phyloP scores from a whole-genome alignment of 2,329 filamentous ascomycete species.

The Lecanosticta acicola region DNA sequence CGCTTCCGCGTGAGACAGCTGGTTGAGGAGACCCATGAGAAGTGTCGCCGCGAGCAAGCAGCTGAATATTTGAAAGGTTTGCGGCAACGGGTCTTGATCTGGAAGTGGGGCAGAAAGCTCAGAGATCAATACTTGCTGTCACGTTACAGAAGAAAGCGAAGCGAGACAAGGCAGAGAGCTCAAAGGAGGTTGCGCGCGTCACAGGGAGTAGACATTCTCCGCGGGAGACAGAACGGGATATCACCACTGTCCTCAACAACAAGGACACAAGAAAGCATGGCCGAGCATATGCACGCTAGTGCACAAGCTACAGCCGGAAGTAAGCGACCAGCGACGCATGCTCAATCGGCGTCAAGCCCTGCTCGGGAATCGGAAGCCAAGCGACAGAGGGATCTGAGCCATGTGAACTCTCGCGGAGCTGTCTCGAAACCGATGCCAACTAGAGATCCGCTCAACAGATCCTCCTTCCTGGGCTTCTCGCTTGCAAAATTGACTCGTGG shows the following conservation, averaged over 20 bases:
- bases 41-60: constrained; percentile 30
- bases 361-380: too few species aligned
- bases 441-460: constrained; percentile 26
- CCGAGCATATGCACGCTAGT: constrained; percentile 3
- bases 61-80: constrained; percentile 27
- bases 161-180: constrained; percentile 32
- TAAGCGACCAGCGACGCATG: constrained; percentile 25
- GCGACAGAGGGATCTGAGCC: too few species aligned
- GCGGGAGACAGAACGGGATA: neutral
- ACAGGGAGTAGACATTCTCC: constrained; percentile 3
- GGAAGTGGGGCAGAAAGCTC: constrained; percentile 36
- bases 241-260: too few species aligned
- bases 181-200: constrained; percentile 21
- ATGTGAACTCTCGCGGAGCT: too few species aligned
- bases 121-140: constrained; percentile 17
- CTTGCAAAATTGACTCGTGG: constrained; percentile 22
- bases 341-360: too few species aligned
- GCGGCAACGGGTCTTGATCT: neutral
- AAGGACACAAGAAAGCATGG: too few species aligned
- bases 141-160: constrained; percentile 32
- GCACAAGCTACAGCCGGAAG: constrained; percentile 18
- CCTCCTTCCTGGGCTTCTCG: constrained; percentile 30
- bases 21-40: constrained; percentile 31
- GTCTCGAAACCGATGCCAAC: too few species aligned
- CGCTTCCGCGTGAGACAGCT: constrained; percentile 36